Evolutionary conservation across 2,329 filamentous ascomycete genomes (phyloP), one percentile per base, ranked within the genome.

Genomic region (Verticillium klebahnii): DNA sequence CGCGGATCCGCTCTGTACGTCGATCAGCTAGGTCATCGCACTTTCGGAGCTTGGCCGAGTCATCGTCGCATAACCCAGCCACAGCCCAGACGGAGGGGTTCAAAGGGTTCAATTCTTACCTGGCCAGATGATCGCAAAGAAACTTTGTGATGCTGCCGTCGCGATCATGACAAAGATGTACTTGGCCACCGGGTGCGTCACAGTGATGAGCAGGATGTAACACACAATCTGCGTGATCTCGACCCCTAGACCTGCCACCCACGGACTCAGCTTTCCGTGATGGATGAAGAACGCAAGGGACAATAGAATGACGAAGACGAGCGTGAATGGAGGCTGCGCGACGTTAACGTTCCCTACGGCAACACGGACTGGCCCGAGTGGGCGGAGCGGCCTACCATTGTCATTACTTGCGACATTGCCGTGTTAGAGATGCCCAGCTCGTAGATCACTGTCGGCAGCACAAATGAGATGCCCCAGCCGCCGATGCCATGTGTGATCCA

Each of bases 71-170:
- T 14, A 50, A 14, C 45, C 45, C 19, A 50, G 45, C 23, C 45
- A 14, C 45, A 50, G 23, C 17, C n/a, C 9, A 19, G 7, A 25
- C 7, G 19, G 45, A 23, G 45, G 45, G 45, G 45, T 50, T 50
- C 45, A 50, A 32, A 37, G 45, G 45, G 45, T 50, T 50, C 45
- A 50, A 12, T 50, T 12, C 64, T 64, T 60, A 69, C 66, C 69
- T 8, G 75, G 76, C 75, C 74, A 78, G 8, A 78, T 67, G 55
- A 77, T 73, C 1, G 75, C 72, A 61, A 74, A 75, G 61, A 78
- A 75, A 8, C 72, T 73, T 32, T 74, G 72, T 0, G 73, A 74
- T 5, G 72, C 75, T 0, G 75, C 72, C 2, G 74, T 75, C 3
- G 75, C 75, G 29, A 77, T 68, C 61, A 73, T 75, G n/a, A 77